Conservation (phyloP, 1,139 yeast species). For the Taphrina pruni region DNA sequence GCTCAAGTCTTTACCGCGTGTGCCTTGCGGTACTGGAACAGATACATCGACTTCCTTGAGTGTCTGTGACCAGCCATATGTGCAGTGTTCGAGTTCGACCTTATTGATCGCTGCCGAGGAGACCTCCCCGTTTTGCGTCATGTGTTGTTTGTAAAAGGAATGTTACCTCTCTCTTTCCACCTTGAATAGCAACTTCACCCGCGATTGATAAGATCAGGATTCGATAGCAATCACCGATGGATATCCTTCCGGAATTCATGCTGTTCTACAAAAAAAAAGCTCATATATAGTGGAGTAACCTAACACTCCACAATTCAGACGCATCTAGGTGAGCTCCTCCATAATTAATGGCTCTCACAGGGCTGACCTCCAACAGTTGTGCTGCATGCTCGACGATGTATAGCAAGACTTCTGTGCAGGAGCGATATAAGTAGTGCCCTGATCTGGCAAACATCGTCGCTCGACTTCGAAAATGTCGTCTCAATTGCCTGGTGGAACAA, state of each 20-base stretch:
- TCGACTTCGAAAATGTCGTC: slow-evolving; percentile 17
- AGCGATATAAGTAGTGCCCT: no score
- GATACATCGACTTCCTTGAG: slow-evolving; percentile 55
- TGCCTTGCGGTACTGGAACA: slow-evolving; percentile 51
- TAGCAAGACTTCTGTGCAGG: no score
- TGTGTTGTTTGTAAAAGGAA: neutral
- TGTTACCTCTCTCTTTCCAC: no score
- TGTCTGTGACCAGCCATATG: slow-evolving; percentile 55
- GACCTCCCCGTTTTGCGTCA: neutral
- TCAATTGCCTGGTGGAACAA: slow-evolving; percentile 39
- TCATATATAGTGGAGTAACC: neutral
- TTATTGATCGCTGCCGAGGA: slow-evolving; percentile 2
- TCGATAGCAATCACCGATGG: no score
- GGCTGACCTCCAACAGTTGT: slow-evolving; percentile 1
- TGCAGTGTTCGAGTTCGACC: slow-evolving; percentile 47
- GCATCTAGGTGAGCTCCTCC: neutral
- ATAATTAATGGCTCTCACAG: neutral
- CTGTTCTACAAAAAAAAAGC: no score
- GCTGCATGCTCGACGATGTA: neutral
- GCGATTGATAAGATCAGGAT: no score
- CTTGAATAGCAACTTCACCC: no score
- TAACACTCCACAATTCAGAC: neutral
- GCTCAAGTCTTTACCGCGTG: slow-evolving; percentile 53
- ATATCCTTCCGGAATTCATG: no score
- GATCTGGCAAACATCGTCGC: no score